Evolutionary conservation across 164 flowering plant genomes (phyloP), one percentile per base, ranked within the genome.

Genomic region (Paratinospora sagittata): DNA sequence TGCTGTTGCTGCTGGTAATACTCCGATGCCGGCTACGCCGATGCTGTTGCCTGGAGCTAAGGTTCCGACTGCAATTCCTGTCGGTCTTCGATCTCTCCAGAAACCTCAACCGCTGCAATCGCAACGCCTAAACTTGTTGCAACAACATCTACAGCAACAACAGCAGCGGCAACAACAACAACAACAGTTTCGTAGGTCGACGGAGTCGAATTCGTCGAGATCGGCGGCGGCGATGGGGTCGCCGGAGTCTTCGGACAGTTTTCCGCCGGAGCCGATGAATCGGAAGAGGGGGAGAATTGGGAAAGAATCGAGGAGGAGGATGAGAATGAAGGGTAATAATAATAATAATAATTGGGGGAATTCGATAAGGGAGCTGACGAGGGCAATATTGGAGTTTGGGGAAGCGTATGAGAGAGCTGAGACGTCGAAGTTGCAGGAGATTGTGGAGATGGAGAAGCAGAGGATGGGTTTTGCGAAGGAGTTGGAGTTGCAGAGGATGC

Each of bases 401-500:
- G 92, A 91, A 55, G 88, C 87, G 6, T 93, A 91, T 65, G 96
- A 93, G 81, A 81, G 83, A n/a, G 88, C 90, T 0, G 97, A 93
- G 83, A 83, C 78, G 21, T 72, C 85, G 0, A 93, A 93, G 85
- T 55, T 89, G 82, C 86, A 86, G 82, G 97, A 87, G 67, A 76
- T 85, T 70, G 80, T 88, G 78, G 98, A 93, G 76, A 86, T 93
- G 98, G 97, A 93, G 90, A 86, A 85, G 89, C 86, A 90, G 79
- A 79, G 98, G 79, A 85, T 93, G 93, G 86, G 84, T 76, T 93
- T 93, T 65, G 82, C 85, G 0, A 93, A 88, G 78, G 97, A 93
- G 70, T 65, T 91, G 61, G 98, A 93, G 75, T 70, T 90, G 90
- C 97, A 93, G 85, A 85, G 96, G 69, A 91, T 91, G 97, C 92